phyloP scores from a whole-genome alignment of 495 filamentous ascomycete species.

The Penicillium cosmopolitanum region DNA sequence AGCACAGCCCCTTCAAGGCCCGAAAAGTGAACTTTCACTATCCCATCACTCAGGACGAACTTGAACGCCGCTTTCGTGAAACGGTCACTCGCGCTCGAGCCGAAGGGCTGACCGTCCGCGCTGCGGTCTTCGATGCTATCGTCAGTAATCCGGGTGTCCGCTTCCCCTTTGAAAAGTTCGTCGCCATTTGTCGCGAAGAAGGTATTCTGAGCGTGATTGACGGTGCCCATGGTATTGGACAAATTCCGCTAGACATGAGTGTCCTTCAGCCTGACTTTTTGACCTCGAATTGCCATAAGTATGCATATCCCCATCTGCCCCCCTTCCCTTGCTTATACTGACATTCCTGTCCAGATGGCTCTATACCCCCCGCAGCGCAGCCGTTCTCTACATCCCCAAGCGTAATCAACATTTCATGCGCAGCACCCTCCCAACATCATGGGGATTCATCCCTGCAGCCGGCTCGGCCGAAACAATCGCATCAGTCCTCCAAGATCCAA shows the following conservation, averaged over 20 bases:
- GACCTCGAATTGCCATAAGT: constrained; percentile 84
- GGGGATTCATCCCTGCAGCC: constrained; percentile 53
- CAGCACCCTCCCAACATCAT: constrained; percentile 72
- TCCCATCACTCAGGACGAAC: constrained; percentile 61
- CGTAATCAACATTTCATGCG: constrained; percentile 76
- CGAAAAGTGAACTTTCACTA: constrained; percentile 53
- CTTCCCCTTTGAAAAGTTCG: constrained; percentile 75
- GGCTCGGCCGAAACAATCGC: constrained; percentile 24
- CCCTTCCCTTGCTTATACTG: neutral
- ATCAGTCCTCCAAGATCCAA: constrained; percentile 54
- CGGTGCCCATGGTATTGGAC: constrained; percentile 80
- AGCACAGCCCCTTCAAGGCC: constrained; percentile 51
- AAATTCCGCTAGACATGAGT: constrained; percentile 68
- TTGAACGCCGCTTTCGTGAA: constrained; percentile 56
- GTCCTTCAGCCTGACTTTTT: constrained; percentile 80
- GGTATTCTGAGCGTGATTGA: constrained; percentile 72
- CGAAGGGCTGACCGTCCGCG: constrained; percentile 50
- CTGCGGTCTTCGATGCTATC: constrained; percentile 82
- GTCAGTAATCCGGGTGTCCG: constrained; percentile 73
- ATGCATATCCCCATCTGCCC: constrained; percentile 16
- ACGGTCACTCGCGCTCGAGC: constrained; percentile 46
- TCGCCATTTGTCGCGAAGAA: constrained; percentile 62
- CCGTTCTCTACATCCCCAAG: constrained; percentile 75
- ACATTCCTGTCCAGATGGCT: constrained; percentile 64
- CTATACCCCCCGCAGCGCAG: constrained; percentile 77